phyloP scores from a whole-genome alignment of 1,284 basidiomycete species.

The Wolfiporia cocos region DNA sequence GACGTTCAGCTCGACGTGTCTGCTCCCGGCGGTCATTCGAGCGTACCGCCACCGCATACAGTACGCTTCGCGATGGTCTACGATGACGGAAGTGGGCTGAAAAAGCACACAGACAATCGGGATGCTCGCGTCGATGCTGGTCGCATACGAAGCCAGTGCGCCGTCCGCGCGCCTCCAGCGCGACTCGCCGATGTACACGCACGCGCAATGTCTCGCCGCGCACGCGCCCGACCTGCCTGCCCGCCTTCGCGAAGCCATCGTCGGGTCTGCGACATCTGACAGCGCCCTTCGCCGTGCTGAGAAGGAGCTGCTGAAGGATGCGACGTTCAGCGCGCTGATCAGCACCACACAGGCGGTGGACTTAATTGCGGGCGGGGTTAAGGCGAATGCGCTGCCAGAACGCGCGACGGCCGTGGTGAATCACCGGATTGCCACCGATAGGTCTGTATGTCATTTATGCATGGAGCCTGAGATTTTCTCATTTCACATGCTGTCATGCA shows the following conservation, averaged over 20 bases:
- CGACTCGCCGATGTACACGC: constrained; percentile 36
- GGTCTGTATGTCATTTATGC: constrained; percentile 16
- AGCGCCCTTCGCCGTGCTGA: constrained; percentile 36
- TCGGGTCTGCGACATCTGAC: constrained; percentile 32
- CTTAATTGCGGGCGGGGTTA: constrained; percentile 61
- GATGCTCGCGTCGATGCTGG: constrained; percentile 42
- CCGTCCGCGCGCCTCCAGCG: constrained; percentile 38
- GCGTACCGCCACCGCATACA: constrained; percentile 50
- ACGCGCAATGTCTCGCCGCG: constrained; percentile 23
- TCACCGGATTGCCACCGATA: constrained; percentile 42
- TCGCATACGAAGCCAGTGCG: constrained; percentile 24
- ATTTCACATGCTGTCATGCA: constrained; percentile 16
- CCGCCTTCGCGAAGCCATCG: constrained; percentile 25
- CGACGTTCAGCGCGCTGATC: constrained; percentile 29
- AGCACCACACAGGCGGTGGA: constrained; percentile 70
- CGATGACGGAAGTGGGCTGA: too few species aligned
- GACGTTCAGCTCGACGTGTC: constrained; percentile 42
- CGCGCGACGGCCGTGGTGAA: constrained; percentile 46
- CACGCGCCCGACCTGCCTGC: constrained; percentile 17
- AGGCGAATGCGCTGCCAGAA: constrained; percentile 51
- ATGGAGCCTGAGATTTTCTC: too few species aligned
- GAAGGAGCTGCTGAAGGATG: constrained; percentile 27
- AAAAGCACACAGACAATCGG: constrained; percentile 49
- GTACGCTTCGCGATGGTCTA: constrained; percentile 28
- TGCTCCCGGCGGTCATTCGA: constrained; percentile 63